Conservation (phyloP, 306 rosid species). For the Inga oerstediana region DNA sequence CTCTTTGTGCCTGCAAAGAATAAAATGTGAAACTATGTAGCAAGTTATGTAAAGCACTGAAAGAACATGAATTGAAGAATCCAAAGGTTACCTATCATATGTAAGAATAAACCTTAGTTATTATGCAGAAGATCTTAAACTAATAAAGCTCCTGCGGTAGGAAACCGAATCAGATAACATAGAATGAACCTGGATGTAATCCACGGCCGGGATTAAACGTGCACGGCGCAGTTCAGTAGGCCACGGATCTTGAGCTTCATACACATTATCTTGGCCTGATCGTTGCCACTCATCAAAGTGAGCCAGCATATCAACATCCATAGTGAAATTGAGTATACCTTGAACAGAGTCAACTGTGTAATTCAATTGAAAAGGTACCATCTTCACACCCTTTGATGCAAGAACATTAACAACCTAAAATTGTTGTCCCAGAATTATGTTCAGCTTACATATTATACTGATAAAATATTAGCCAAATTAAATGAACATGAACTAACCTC, state of each 20-base stretch:
- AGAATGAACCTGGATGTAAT: constrained; percentile 64
- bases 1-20: constrained; percentile 68
- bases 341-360: constrained; percentile 68
- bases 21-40: background rate
- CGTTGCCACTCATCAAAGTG: constrained; percentile 88
- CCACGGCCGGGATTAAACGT: constrained; percentile 65
- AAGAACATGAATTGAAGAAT: background rate
- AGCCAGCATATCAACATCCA: constrained; percentile 84
- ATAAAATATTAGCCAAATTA: constrained; percentile 12
- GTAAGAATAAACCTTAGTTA: background rate
- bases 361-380: constrained; percentile 71
- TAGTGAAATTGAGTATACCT: constrained; percentile 76
- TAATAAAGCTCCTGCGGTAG: background rate
- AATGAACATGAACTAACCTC: constrained; percentile 53
- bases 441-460: constrained; percentile 9
- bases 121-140: constrained; percentile 14
- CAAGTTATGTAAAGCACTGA: background rate
- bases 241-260: constrained; percentile 89
- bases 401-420: constrained; percentile 66
- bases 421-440: constrained; percentile 17
- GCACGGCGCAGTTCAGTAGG: constrained; percentile 64
- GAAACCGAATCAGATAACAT: background rate
- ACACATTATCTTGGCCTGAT: constrained; percentile 55
- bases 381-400: constrained; percentile 61
- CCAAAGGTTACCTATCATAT: background rate